Evolutionary conservation across 202 grass and related monocot genomes (phyloP), one percentile per base, ranked within the genome.

Genomic region (Hordeum pubiflorum): DNA sequence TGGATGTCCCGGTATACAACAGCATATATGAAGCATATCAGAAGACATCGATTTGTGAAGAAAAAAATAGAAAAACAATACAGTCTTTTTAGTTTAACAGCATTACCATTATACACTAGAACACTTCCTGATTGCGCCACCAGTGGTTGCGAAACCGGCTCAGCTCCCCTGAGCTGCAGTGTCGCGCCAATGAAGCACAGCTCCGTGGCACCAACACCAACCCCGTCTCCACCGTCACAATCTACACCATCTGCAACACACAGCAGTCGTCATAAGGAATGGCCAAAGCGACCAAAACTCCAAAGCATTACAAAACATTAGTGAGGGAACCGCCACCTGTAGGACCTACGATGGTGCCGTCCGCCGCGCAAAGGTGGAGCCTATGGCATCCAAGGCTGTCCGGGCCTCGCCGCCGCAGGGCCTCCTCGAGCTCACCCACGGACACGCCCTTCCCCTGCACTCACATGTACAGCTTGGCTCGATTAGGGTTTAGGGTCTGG

Each of bases 61-160:
- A 8, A 69, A 39, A 4, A 44, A 69, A 44, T 9, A 21, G 0
- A 33, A 24, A 68, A 33, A 18, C 12, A 14, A 2, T 9, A 38
- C 5, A 7, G 52, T 4, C 2, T 26, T 43, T 40, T 63, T 23
- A 40, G 14, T 12, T 76, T 31, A 71, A 74, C 8, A 59, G 60
- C 40, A 73, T 79, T 90, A 97, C 95, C 95, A 82, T 98, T 98
- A 69, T 89, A 98, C 55, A 94, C 79, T 69, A 98, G 82, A 83
- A 98, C 82, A 79, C 75, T 98, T 83, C 92, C 88, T 43, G 74
- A 88, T 38, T 75, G 56, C 50, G 81, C 72, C 9, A 88, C 68
- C 20, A 89, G 48, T 0, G 95, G 95, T 85, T 94, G 95, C 15
- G 39, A 84, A 79, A 94, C 72, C 9, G 69, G 63, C 77, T 76